A percentile compares a stretch with the other conserved stretches of the same genome.
Conservation (phyloP, 768 basidiomycete genomes). For the Leccinum variicolor region DNA sequence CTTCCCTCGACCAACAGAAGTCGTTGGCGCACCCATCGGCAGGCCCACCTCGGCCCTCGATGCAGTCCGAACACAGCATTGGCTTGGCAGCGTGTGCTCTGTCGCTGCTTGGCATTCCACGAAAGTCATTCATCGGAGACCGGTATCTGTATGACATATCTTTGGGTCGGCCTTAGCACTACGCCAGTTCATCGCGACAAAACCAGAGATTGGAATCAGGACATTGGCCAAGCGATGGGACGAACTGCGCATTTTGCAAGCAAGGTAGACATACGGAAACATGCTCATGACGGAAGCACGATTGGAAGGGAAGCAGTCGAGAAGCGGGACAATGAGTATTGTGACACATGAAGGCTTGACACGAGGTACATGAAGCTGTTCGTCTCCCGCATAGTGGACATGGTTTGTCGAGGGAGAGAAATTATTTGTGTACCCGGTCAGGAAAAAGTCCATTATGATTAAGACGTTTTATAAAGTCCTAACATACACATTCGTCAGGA, state of each 20-base stretch:
- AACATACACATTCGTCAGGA: background rate
- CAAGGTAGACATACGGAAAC: no score
- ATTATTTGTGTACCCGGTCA: background rate
- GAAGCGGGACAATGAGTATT: conserved; percentile 17
- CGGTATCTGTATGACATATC: background rate
- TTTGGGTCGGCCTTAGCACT: conserved; percentile 23
- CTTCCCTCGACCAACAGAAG: conserved; percentile 18
- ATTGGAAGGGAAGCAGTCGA: conserved; percentile 11
- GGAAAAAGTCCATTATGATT: conserved; percentile 2
- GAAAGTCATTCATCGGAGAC: background rate
- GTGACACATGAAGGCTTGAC: conserved; percentile 14
- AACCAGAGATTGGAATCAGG: conserved; percentile 20
- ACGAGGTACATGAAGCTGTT: conserved; percentile 9
- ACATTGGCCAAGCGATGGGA: conserved; percentile 16
- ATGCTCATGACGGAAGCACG: conserved; percentile 12
- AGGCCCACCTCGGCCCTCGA: background rate
- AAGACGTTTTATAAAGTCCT: conserved; percentile 21
- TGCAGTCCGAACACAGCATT: no score
- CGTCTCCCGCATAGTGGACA: conserved; percentile 15
- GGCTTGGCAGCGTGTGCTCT: conserved; percentile 13
- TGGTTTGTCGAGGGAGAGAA: background rate
- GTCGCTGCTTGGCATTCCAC: background rate
- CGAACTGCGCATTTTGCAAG: background rate
- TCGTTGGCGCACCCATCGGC: conserved; percentile 3
- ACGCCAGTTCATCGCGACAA: conserved; percentile 17